Base-by-base conservation (phyloP, 1,139 yeast genomes). In the Nakaseomyces nivariensis region DNA sequence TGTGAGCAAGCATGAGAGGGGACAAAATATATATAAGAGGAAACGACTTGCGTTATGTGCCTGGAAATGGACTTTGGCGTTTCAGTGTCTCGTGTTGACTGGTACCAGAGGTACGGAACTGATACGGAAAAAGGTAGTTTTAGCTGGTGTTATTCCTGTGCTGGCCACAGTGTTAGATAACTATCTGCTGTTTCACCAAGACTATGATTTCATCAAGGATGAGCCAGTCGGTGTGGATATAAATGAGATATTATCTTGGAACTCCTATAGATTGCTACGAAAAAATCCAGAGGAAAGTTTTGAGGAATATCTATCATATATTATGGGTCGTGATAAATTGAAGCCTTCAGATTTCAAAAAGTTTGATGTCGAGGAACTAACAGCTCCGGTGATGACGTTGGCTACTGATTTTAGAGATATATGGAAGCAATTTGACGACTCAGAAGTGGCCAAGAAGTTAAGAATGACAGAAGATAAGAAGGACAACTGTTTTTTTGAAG, bases 21-120 rank as follows among this genome's bases (percentile, higher is more conserved):
- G 64, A 8, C 52, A 52, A 37, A 51, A 52, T 38, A 57, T 68
- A 13, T 59, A 56, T 42, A 64, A 62, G 50, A 66, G 66, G 49
- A 69, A 68, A 45, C 59, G 62, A 47, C 63, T 76, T 54, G 75
- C 83, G 26, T 70, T 86, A 51, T 76, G 82, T 17, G 92, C 95
- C 0, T 90, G 97, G 96, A 92, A 90, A 69, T 92, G 98, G 98
- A 87, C 96, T 5, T 71, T 92, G 52, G 88, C 97, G 0, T 82
- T 92, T 63, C 97, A 92, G 68, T 89, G 97, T 62, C 71, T 92
- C 53, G 96, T 90, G 0, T 76, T 89, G 53, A 79, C 92, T 29
- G 96, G 97, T 13, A 90, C 97, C 1, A 75, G 97, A 58, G 98
- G 98, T 32, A 81, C 95, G 1, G 97, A 90, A 66, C 73, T 74